Conservation (phyloP, 768 basidiomycete species). For the Cytidiella melzeri region DNA sequence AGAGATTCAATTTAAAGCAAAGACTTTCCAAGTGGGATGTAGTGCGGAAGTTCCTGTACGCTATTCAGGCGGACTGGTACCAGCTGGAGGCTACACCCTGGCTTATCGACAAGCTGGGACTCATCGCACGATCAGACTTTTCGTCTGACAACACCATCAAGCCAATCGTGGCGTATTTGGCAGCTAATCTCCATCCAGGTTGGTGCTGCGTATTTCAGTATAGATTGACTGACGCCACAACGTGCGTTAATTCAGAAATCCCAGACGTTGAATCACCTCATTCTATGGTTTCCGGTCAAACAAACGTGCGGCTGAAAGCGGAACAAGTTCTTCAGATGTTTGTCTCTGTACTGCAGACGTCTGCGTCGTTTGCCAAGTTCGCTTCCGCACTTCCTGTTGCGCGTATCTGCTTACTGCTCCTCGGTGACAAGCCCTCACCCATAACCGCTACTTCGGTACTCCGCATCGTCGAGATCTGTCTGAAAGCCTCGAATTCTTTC, state of each 20-base stretch:
- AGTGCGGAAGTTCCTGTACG: slow-evolving; percentile 74
- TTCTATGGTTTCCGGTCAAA: slow-evolving; percentile 51
- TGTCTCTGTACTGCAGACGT: slow-evolving; percentile 52
- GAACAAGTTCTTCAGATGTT: slow-evolving; percentile 64
- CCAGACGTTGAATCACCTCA: slow-evolving; percentile 37
- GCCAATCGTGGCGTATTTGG: slow-evolving; percentile 79
- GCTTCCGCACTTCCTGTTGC: slow-evolving; percentile 68
- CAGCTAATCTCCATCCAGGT: slow-evolving; percentile 74
- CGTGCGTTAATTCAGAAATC: no score
- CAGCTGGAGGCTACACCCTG: slow-evolving; percentile 39
- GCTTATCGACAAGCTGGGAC: slow-evolving; percentile 54
- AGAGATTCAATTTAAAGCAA: slow-evolving; percentile 71
- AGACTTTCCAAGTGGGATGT: slow-evolving; percentile 66
- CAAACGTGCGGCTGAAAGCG: slow-evolving; percentile 48
- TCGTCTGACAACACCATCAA: slow-evolving; percentile 73
- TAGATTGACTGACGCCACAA: background rate
- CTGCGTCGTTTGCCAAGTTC: slow-evolving; percentile 55
- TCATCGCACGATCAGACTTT: slow-evolving; percentile 60
- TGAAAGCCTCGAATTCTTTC: slow-evolving; percentile 55
- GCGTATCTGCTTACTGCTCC: slow-evolving; percentile 71
- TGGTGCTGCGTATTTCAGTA: slow-evolving; percentile 15
- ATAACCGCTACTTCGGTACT: slow-evolving; percentile 55
- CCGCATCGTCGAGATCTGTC: slow-evolving; percentile 49
- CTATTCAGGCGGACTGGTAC: slow-evolving; percentile 77
- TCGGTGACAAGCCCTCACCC: slow-evolving; percentile 68